These are phyloP conservation scores for Nepenthes alata DNA, from an alignment of 179 eudicot genomes.

Conservation along the genomic window DNA sequence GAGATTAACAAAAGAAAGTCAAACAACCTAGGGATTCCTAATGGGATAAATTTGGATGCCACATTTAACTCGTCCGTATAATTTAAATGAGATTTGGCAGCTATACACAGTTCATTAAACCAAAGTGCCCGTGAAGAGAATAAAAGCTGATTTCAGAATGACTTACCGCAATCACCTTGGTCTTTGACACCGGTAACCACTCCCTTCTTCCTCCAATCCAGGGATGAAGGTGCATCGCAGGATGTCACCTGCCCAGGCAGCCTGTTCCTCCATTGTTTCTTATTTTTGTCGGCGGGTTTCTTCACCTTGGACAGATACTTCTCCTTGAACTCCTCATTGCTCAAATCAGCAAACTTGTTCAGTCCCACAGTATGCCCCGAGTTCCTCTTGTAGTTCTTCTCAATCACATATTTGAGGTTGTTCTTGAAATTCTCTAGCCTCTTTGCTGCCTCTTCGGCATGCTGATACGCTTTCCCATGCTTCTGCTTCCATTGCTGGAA, in stretches of 20 bases:
- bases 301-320: constrained; percentile 27
- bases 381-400: constrained; percentile 20
- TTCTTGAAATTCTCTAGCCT: constrained; percentile 33
- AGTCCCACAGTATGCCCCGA: constrained; percentile 36
- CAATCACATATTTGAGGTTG: constrained; percentile 36
- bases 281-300: constrained; percentile 19
- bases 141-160: not conserved
- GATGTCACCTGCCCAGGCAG: constrained; percentile 1
- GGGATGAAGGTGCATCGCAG: constrained; percentile 19
- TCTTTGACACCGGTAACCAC: constrained; percentile 26
- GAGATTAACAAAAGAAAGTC: no score
- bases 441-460: constrained; percentile 23
- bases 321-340: constrained; percentile 50
- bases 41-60: no score
- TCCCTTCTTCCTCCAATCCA: constrained; percentile 29
- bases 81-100: no score
- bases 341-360: constrained; percentile 65
- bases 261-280: constrained; percentile 4
- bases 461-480: constrained; percentile 26
- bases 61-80: no score
- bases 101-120: no score
- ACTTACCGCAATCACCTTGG: constrained; percentile 28
- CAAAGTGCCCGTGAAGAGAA: no score
- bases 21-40: no score
- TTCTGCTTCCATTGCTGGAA: constrained; percentile 47